Base-by-base conservation (phyloP, 2,329 filamentous ascomycete species). In the Pseudovirgaria hyperparasitica region DNA sequence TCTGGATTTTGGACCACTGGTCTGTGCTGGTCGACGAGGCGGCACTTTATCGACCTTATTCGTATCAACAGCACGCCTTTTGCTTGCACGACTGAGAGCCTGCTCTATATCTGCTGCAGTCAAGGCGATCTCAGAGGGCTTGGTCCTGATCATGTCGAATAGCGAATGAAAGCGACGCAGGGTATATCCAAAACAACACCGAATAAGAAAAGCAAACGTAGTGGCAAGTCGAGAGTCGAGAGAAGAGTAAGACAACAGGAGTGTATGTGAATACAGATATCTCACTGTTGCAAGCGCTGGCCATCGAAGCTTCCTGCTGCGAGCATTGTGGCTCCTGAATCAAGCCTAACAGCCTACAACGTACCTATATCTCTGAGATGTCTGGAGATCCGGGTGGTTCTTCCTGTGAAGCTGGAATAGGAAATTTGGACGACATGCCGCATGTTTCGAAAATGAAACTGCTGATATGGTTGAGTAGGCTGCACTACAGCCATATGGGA, bases 81-180 rank as follows among this genome's bases (percentile, higher is more conserved):
- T 19, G 25, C 23, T n/a, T 8, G 13, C 23, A 23, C 46, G 45
- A 18, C 43, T 41, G 19, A 42, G 39, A 9, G 46, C 46, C 17
- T 51, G 47, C 4, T 55, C 46, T 22, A 54, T 35, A 30, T 55
- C 49, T 5, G 48, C 48, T 6, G 50, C 35, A 6, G 48, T 50
- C 37, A 55, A 27, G 12, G 42, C 44, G 21, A 55, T 47, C 35
- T 54, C 52, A 23, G 52, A 49, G 2, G 48, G 43, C 15, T 41
- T 41, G 12, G 47, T 39, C 23, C 52, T 51, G 32, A 55, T 35
- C 52, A 55, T 55, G 21, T 13, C 29, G 27, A 26, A 25, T 10
- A 27, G 17, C 28, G 31, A 33, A 14, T 32, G 26, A 34, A 27
- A 27, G 23, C 19, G 25, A 22, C 16, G 17, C 19, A 25, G 13